Evolutionary conservation across 495 filamentous ascomycete genomes (phyloP).

Genomic region (Penicillium diatomitis): DNA sequence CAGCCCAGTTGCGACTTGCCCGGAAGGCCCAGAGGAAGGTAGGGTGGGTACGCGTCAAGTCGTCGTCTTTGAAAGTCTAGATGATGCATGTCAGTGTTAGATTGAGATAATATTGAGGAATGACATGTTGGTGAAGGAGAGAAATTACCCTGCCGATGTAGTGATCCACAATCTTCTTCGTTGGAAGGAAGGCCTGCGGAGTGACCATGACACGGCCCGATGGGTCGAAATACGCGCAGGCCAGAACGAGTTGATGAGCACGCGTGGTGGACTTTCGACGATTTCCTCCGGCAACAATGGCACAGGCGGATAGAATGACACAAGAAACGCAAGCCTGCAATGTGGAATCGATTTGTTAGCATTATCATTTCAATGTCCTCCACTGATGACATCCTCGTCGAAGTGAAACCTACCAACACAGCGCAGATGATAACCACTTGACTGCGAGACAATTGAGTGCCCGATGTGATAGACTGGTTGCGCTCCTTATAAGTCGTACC

Average conservation of each 20-base stretch:
- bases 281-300: constrained; percentile 46
- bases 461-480: constrained; percentile 16
- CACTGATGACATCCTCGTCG: too few species aligned
- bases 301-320: constrained; percentile 45
- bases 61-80: constrained; percentile 59
- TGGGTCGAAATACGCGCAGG: constrained; percentile 65
- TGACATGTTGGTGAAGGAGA: background rate
- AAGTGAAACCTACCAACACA: constrained; percentile 44
- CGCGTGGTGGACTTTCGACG: constrained; percentile 48
- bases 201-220: constrained; percentile 71
- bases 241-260: constrained; percentile 71
- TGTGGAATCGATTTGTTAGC: background rate
- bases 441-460: constrained; percentile 38
- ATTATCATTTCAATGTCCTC: too few species aligned
- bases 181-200: constrained; percentile 71
- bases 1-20: constrained; percentile 65
- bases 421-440: constrained; percentile 55
- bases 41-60: constrained; percentile 66
- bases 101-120: background rate
- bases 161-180: constrained; percentile 66
- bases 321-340: constrained; percentile 50
- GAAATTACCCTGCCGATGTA: constrained; percentile 56
- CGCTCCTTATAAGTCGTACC: constrained; percentile 57
- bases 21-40: constrained; percentile 84
- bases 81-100: background rate